Percentiles rank a stretch among this genome's conserved stretches.
Evolutionary conservation across 1,284 basidiomycete genomes (phyloP).

Genomic region (Retiboletus fuscus): DNA sequence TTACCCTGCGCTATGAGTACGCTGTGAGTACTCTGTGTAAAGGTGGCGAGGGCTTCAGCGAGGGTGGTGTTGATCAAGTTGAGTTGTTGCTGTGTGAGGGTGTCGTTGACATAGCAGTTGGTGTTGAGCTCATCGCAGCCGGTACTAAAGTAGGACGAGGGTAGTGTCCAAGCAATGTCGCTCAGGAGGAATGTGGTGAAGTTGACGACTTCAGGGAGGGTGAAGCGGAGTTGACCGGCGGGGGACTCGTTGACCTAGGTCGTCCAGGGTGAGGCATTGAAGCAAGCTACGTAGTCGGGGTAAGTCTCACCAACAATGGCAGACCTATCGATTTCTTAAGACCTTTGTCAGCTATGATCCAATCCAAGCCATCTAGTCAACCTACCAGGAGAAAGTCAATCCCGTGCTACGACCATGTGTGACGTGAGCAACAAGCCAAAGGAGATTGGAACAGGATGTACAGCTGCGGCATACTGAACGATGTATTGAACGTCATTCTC

Average conservation of each 20-base stretch:
- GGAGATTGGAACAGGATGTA: constrained; percentile 44
- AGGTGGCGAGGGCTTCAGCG: constrained; percentile 63
- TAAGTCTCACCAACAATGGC: constrained; percentile 67
- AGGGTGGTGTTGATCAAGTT: constrained; percentile 59
- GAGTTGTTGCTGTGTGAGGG: constrained; percentile 58
- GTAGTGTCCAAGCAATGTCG: constrained; percentile 55
- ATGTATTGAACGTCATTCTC: constrained; percentile 66
- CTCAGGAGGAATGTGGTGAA: constrained; percentile 61
- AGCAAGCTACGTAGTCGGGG: constrained; percentile 77
- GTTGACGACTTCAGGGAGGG: constrained; percentile 57
- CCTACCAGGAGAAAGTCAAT: no score
- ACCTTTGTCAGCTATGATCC: constrained; percentile 46
- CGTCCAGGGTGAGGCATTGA: constrained; percentile 64
- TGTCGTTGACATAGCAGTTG: constrained; percentile 66
- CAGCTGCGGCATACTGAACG: constrained; percentile 71
- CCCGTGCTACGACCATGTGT: neutral
- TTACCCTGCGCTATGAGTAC: constrained; percentile 59
- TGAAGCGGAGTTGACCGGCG: constrained; percentile 74
- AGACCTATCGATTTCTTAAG: constrained; percentile 70
- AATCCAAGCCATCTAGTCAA: no score
- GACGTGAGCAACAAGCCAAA: neutral
- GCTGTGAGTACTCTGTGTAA: constrained; percentile 64
- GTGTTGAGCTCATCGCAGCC: constrained; percentile 81
- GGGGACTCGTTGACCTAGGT: constrained; percentile 73
- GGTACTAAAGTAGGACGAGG: constrained; percentile 67